Conservation (phyloP, 257 asterid species). For the Eustoma russellianum region DNA sequence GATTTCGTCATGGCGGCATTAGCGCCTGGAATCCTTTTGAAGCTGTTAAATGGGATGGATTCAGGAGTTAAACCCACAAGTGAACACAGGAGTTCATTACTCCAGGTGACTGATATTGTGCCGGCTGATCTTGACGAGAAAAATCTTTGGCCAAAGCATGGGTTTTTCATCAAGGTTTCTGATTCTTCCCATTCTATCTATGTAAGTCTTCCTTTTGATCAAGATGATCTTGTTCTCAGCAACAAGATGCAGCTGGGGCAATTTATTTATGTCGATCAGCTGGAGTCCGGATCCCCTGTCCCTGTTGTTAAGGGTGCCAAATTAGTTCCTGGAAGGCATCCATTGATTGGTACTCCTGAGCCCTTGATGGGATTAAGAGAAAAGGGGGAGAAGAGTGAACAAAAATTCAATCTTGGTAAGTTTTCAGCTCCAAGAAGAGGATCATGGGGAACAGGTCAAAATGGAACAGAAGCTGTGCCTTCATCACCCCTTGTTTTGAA, state of each 20-base stretch:
- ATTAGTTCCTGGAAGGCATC: constrained; percentile 80
- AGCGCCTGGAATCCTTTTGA: constrained; percentile 79
- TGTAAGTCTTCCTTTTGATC: constrained; percentile 71
- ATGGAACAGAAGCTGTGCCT: constrained; percentile 16
- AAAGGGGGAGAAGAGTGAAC: constrained; percentile 45
- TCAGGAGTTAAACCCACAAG: constrained; percentile 73
- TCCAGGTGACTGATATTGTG: constrained; percentile 85
- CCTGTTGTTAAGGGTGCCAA: constrained; percentile 71
- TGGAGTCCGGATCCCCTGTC: constrained; percentile 90
- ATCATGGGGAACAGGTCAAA: constrained; percentile 60
- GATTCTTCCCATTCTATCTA: constrained; percentile 88
- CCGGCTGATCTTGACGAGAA: constrained; percentile 94
- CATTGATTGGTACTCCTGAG: constrained; percentile 79
- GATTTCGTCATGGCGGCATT: constrained; percentile 47
- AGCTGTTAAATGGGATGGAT: constrained; percentile 62
- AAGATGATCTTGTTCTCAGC: constrained; percentile 84
- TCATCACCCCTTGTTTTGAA: constrained; percentile 53
- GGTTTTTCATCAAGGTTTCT: constrained; percentile 71
- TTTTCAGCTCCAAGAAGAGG: constrained; percentile 60
- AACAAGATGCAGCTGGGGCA: constrained; percentile 86
- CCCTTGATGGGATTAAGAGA: constrained; percentile 71
- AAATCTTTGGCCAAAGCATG: constrained; percentile 64
- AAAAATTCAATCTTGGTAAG: constrained; percentile 11
- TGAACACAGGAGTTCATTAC: constrained; percentile 71
- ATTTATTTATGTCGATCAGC: constrained; percentile 63